phyloP scores from a whole-genome alignment of 2,329 filamentous ascomycete species.

The Pseudogymnoascus sp. region DNA sequence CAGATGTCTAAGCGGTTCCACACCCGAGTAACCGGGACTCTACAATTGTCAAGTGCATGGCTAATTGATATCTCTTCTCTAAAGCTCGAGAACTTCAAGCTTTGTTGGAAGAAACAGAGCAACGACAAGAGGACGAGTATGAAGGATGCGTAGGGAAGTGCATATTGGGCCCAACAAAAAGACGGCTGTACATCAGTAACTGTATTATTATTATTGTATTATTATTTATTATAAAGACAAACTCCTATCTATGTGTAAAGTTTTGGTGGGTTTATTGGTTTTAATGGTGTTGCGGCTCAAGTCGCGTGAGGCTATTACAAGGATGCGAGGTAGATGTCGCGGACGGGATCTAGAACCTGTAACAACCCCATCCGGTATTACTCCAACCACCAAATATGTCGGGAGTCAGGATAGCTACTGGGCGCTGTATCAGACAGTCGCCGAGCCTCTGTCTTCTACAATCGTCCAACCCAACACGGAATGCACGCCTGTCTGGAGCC shows the following conservation, averaged over 20 bases:
- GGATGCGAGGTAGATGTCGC: background rate
- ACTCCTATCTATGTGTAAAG: background rate
- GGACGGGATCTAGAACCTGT: background rate
- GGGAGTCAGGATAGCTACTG: background rate
- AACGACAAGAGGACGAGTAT: conserved; percentile 76
- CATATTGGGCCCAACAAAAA: background rate
- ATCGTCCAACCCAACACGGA: background rate
- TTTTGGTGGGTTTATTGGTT: background rate
- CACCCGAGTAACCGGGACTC: background rate
- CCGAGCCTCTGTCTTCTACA: background rate
- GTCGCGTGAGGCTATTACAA: conserved; percentile 5
- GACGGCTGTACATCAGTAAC: background rate
- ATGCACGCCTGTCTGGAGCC: background rate
- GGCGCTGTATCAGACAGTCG: background rate
- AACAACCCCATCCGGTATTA: background rate
- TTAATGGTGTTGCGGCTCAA: conserved; percentile 11
- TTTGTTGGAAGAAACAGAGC: conserved; percentile 84
- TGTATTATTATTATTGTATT: conserved; percentile 10
- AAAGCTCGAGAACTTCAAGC: conserved; percentile 82
- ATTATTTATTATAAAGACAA: background rate
- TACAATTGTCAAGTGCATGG: background rate
- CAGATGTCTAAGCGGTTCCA: conserved; percentile 12
- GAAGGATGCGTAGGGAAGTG: conserved; percentile 51
- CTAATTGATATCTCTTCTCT: conserved; percentile 13
- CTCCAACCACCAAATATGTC: conserved; percentile 1